Conservation (phyloP, 108 stramenopile genomes). For the Cyclotella sp. region DNA sequence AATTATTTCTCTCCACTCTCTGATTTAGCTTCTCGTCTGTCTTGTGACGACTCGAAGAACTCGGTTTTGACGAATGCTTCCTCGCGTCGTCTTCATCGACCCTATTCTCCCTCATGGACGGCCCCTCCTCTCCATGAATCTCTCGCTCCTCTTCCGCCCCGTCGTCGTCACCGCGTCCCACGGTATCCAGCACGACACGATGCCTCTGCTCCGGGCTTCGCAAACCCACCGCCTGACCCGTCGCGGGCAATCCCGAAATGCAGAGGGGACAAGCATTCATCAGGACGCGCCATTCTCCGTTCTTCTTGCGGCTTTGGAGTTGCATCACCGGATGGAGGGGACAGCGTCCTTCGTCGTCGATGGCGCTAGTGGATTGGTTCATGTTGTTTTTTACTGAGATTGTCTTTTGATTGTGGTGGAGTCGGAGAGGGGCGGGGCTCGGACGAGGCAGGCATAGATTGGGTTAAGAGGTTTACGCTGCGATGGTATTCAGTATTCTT, state of each 20-base stretch:
- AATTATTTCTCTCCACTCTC: too few relatives aligned
- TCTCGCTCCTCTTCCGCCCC: not conserved
- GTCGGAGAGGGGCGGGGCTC: not conserved
- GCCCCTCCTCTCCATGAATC: too few relatives aligned
- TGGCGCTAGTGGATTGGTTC: not conserved
- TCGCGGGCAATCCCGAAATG: conserved; percentile 32
- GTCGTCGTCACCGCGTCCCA: not conserved
- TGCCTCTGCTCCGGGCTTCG: not conserved
- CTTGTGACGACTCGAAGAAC: not conserved
- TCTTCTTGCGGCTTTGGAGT: conserved; percentile 4
- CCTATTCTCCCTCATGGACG: too few relatives aligned
- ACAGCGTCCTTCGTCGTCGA: conserved; percentile 33
- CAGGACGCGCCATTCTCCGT: conserved; percentile 32
- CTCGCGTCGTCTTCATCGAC: too few relatives aligned
- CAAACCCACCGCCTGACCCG: conserved; percentile 7
- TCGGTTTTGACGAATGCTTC: not conserved
- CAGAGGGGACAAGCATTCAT: conserved; percentile 35
- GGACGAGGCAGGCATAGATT: not conserved
- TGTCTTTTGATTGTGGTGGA: not conserved
- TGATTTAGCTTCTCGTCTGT: not conserved
- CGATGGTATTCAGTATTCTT: too few relatives aligned
- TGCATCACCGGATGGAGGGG: conserved; percentile 36
- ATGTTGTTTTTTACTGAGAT: not conserved
- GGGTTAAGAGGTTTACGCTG: too few relatives aligned
- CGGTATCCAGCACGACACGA: not conserved